Conservation (phyloP, 75 land plant genomes). For the Pinus taeda region DNA sequence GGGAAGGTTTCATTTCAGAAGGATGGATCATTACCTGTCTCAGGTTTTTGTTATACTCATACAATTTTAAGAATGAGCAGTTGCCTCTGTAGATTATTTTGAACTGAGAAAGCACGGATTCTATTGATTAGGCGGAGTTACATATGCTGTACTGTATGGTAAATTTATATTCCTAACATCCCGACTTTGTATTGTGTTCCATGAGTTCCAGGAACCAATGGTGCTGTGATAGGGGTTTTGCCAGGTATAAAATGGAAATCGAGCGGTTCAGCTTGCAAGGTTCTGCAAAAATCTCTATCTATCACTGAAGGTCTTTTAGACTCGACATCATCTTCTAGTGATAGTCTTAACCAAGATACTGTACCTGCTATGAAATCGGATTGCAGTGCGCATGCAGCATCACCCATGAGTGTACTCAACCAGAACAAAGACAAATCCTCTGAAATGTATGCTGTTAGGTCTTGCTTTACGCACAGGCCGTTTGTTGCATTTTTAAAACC, state of each 20-base stretch:
- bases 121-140: background rate
- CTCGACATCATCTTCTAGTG: background rate
- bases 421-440: background rate
- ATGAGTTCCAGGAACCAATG: background rate
- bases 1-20: constrained; percentile 34
- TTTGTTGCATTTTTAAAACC: too few relatives aligned
- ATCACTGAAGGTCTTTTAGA: background rate
- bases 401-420: background rate
- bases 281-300: background rate
- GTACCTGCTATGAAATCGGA: background rate
- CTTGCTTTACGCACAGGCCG: too few relatives aligned
- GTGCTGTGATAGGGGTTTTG: too few relatives aligned
- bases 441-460: too few relatives aligned
- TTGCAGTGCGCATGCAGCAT: background rate
- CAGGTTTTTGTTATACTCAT: constrained; percentile 1
- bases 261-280: background rate
- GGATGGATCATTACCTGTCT: constrained; percentile 15
- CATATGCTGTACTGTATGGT: background rate
- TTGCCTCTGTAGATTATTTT: background rate
- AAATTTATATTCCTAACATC: background rate
- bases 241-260: too few relatives aligned
- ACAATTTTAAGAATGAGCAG: background rate
- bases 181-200: constrained; percentile 3
- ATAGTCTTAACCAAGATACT: background rate
- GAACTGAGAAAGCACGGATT: background rate